phyloP scores from a whole-genome alignment of 2,329 filamentous ascomycete genomes.

The Aspergillus persii region DNA sequence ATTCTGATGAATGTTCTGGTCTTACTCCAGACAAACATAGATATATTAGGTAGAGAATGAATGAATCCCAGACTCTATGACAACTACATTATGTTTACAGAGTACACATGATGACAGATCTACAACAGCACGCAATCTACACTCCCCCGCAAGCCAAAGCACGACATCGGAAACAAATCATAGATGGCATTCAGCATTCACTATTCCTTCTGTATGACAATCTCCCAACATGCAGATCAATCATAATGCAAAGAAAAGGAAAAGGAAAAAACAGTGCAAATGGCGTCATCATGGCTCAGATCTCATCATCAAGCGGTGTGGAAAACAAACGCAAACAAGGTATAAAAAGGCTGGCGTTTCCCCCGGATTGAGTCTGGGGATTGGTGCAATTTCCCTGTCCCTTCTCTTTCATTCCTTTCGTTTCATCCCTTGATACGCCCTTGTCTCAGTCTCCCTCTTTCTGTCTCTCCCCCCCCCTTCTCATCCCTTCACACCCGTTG shows the following conservation, averaged over 20 bases:
- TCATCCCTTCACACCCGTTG: neutral
- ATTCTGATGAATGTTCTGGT: too few relatives aligned
- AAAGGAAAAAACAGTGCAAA: conserved; percentile 7
- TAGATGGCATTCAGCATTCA: too few relatives aligned
- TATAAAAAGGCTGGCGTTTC: neutral
- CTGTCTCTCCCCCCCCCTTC: neutral
- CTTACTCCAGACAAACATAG: too few relatives aligned
- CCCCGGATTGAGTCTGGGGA: neutral
- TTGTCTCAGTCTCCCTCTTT: neutral
- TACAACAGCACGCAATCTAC: too few relatives aligned
- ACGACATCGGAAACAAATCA: neutral
- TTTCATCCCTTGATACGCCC: neutral
- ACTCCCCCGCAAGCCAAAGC: neutral
- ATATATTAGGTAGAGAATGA: too few relatives aligned
- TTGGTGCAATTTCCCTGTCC: neutral
- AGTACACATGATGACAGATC: neutral
- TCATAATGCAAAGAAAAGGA: neutral
- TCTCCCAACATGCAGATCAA: conserved; percentile 3
- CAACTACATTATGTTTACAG: too few relatives aligned
- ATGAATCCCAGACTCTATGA: too few relatives aligned
- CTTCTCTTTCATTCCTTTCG: neutral
- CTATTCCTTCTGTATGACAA: neutral
- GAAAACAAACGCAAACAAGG: neutral
- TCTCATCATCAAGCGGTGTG: conserved; percentile 6
- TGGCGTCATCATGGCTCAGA: conserved; percentile 17